These are phyloP conservation scores for Rhodotorula paludigena DNA, from an alignment of 768 basidiomycete species.

Conservation along the genomic window DNA sequence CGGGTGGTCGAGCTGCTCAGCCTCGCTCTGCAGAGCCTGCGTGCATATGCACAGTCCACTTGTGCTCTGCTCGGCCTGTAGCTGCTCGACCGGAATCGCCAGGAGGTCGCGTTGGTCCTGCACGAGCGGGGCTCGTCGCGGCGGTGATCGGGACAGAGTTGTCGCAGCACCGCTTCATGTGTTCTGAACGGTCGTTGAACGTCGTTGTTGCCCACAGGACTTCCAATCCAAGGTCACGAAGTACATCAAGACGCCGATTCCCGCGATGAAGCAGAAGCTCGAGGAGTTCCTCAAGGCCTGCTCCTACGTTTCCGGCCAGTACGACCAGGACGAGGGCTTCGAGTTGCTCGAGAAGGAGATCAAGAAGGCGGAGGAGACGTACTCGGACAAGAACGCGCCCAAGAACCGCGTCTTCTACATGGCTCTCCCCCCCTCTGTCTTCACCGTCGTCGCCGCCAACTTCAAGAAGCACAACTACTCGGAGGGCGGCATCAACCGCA, in stretches of 20 bases:
- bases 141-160: no score
- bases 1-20: no score
- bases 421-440: slow-evolving; percentile 94
- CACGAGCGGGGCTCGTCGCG: no score
- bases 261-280: slow-evolving; percentile 58
- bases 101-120: no score
- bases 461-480: slow-evolving; percentile 76
- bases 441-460: slow-evolving; percentile 78
- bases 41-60: no score
- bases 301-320: slow-evolving; percentile 78
- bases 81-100: no score
- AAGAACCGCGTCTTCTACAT: slow-evolving; percentile 88
- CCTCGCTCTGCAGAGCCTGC: no score
- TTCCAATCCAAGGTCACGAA: slow-evolving; percentile 69
- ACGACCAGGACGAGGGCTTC: slow-evolving; percentile 79
- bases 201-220: slow-evolving; percentile 50
- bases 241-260: slow-evolving; percentile 73
- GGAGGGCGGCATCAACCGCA: slow-evolving; percentile 69
- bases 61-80: no score
- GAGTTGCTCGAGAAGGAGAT: slow-evolving; percentile 69
- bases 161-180: no score
- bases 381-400: slow-evolving; percentile 62
- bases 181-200: neutral
- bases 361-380: slow-evolving; percentile 67
- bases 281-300: slow-evolving; percentile 76